Base-by-base conservation (phyloP, 1,139 yeast species). In the Keqinozyma sinolaborantium region DNA sequence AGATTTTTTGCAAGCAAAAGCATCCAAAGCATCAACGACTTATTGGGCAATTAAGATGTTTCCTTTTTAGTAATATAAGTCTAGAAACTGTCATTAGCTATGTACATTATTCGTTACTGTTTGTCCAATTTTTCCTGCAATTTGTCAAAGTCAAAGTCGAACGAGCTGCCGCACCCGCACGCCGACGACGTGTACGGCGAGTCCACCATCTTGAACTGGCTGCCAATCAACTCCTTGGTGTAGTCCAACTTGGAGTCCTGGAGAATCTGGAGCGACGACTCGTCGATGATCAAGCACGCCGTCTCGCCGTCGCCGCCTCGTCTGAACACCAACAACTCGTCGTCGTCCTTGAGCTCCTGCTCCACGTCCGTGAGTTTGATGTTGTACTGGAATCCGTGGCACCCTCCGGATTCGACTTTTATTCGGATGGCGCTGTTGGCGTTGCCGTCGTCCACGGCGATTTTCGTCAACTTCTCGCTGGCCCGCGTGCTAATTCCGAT, bases 131-230 rank as follows among this genome's bases (percentile, higher is more conserved):
- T 58, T 40, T 47, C 40, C 34, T 54, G 53, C 35, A 65, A 50
- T 47, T 77, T 77, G n/a, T 76, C 77, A 35, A 82, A 80, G 52
- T 84, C 94, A 49, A 90, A 79, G 53, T 90, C 96, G 59, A 92
- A 92, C 35, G 96, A 86, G 14, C 95, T 76, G 0, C 98, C 98
- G 60, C 98, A 92, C 0, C 99, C 98, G 63, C 99, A 94, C 30
- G 94, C 82, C 29, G 95, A 83, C 20, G 87, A 80, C 16, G 97
- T 82, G 49, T 84, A 84, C 0, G 95, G 95, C 42, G 95, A 86
- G 46, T 88, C 95, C 16, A 83, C 79, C 29, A 94, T 83, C 53
- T 88, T 90, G 60, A 94, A 94, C 50, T 88, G 92, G 31, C 95
- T 83, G 3, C 99, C 98, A 40, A 94, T 94, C 50, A 94, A 73